Percentiles rank a stretch among this genome's conserved stretches.
Conservation (phyloP, 768 basidiomycete genomes). For the Boletus speciosus region DNA sequence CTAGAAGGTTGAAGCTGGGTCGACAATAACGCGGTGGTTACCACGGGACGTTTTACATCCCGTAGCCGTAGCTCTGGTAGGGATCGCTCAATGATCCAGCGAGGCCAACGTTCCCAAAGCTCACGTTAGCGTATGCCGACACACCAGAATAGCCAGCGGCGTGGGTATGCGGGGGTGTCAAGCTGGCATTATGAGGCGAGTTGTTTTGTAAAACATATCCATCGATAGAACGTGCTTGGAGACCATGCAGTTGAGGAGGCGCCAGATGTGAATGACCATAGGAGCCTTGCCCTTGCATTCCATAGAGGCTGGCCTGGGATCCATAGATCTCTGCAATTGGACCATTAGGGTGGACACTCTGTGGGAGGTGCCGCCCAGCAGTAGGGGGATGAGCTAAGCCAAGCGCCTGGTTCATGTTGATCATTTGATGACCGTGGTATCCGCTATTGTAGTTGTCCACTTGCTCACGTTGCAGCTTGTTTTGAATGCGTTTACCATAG, state of each 20-base stretch:
- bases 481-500: conserved; percentile 98
- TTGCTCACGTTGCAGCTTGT: conserved; percentile 95
- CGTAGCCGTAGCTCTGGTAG: conserved; percentile 77
- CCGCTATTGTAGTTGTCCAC: conserved; percentile 60
- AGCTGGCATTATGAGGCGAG: conserved; percentile 59
- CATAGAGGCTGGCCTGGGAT: conserved; percentile 58
- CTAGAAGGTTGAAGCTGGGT: conserved; percentile 11
- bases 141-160: conserved; percentile 54
- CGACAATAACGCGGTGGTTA: conserved; percentile 28
- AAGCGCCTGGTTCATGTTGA: conserved; percentile 56
- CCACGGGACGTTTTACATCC: conserved; percentile 54
- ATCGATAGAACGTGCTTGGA: conserved; percentile 74
- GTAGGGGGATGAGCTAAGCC: conserved; percentile 38
- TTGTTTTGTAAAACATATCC: conserved; percentile 77
- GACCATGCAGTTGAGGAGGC: conserved; percentile 46
- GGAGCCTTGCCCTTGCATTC: conserved; percentile 52
- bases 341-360: conserved; percentile 48
- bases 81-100: conserved; percentile 64
- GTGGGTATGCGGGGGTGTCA: conserved; percentile 58
- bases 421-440: conserved; percentile 60
- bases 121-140: conserved; percentile 51
- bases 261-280: conserved; percentile 57
- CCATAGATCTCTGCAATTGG: conserved; percentile 65
- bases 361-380: conserved; percentile 55
- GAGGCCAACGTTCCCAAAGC: conserved; percentile 46